Evolutionary conservation across 129 eudicot species (phyloP), one percentile per base, ranked within the genome.

Genomic region (Daucus carota): DNA sequence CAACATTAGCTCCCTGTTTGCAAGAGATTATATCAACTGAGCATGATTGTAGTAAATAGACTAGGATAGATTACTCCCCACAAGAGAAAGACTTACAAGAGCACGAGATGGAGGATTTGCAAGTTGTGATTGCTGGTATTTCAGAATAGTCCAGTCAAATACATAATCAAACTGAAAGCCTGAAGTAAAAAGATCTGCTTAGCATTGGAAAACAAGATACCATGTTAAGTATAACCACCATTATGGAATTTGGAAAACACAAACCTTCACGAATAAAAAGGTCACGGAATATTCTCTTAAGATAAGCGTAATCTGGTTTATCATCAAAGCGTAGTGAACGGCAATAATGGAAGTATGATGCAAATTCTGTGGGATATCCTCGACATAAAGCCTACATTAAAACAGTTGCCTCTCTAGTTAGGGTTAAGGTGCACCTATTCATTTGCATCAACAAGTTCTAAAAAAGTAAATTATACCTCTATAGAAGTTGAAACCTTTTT

Each of bases 121-220:
- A 75, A 91, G 96, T 82, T 94, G 99, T 48, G 99, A 89, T 81
- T 94, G 99, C 84, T 94, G 97, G 77, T 91, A 94, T 79, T 94
- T 94, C 86, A 94, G 77, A 32, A 94, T 94, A 75, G 99, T 94
- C 99, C 99, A 94, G 85, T 94, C 99, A 75, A 94, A 94, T 65
- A 91, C 85, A 75, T 94, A 91, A 86, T 94, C 99, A 86, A 91
- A 94, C 80, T 94, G 99, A 82, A 94, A 94, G 40, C 99, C 98
- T 94, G 89, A 46, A 77, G 62, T 80, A 50, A 54, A 46, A 72
- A 9, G 26, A 38, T 0, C 50, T 22, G 41, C 72, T 40, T 28
- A 70, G 74, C 14, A 57, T 57, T 6, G 3, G 24, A 52, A 40
- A 38, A 31, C 32, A 70, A 2, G 50, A 24, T 17, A n/a, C 74